Evolutionary conservation across 163 green algal species (phyloP).

Genomic region (Chlorella variabilis): DNA sequence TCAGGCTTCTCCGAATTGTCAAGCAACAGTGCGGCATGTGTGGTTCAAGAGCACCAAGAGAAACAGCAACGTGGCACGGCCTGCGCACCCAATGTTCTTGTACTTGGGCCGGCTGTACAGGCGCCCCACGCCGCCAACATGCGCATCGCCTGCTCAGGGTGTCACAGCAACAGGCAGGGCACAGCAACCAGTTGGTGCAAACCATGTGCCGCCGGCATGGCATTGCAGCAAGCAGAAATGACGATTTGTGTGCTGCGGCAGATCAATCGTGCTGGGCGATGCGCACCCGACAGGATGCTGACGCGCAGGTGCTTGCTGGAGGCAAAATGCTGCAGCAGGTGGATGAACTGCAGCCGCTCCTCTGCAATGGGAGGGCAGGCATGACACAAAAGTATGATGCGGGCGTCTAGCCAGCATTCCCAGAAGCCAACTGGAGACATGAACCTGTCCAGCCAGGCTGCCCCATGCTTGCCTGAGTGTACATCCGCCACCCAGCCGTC

Average conservation of each 20-base stretch:
- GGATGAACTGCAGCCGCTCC: constrained; percentile 68
- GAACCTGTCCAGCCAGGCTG: too few species aligned
- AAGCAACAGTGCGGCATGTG: too few species aligned
- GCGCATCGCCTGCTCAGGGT: constrained; percentile 82
- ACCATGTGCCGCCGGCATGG: too few species aligned
- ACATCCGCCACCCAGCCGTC: constrained; percentile 49
- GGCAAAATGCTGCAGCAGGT: constrained; percentile 64
- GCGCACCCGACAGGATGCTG: constrained; percentile 19
- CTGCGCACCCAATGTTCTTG: constrained; percentile 22
- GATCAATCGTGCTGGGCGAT: too few species aligned
- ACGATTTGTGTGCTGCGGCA: too few species aligned
- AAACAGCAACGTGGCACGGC: too few species aligned
- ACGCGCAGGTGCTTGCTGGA: constrained; percentile 60
- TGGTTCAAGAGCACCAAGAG: too few species aligned
- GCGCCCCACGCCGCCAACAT: constrained; percentile 67
- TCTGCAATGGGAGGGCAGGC: too few species aligned
- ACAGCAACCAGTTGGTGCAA: not conserved
- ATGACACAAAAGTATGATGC: not conserved
- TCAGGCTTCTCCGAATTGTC: too few species aligned
- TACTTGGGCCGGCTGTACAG: constrained; percentile 69
- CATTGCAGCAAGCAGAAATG: not conserved
- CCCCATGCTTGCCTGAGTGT: constrained; percentile 31
- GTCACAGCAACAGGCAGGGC: too few species aligned
- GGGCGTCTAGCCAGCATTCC: too few species aligned
- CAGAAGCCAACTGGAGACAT: too few species aligned